Base-by-base conservation (phyloP, 225 moss, liverwort and hornwort species). In the Anthoceros angustus region DNA sequence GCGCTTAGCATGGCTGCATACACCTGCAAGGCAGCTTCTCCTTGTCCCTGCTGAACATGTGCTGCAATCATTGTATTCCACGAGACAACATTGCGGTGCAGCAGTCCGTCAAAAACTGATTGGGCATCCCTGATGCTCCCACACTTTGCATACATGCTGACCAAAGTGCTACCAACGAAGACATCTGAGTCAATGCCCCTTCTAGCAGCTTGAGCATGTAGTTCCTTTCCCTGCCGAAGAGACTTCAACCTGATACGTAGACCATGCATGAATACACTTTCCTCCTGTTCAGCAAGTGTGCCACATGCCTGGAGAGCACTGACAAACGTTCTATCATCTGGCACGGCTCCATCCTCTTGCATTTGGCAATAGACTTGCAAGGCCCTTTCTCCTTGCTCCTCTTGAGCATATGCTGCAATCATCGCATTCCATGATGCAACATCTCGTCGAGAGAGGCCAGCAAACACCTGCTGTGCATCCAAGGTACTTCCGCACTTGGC, bases 71-170 rank as follows among this genome's bases (percentile, higher is more conserved):
- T 55, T 9, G 55, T 12, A 20, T 55, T 55, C 55, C 55, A 55
- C 23, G 55, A 55, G 18, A 55, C 55, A 55, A 55, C 55, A 55
- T 55, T 23, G 5, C n/a, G 18, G 55, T 55, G n/a, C 18, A 23
- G 55, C 55, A 55, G 14, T 55, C 55, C 55, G 23, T 55, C 55
- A 20, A 55, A 55, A 7, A 55, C 55, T 18, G 1, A 18, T 23
- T 4, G 55, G 6, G 55, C 55, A 15, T 55, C 55, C 16, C 18
- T 23, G 4, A 55, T 55, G n/a, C 55, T 55, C 16, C 55, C 55
- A 55, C 55, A 55, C 55, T 55, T 55, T 12, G n/a, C 55, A 15
- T 55, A 55, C 55, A 55, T 55, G 23, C 55, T 55, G 14, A 55
- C 55, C 55, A 55, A 23, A 20, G 55, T 55, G 55, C 23, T 55